Base-by-base conservation (phyloP, 495 filamentous ascomycete genomes). In the Lasiosphaeris hirsuta region DNA sequence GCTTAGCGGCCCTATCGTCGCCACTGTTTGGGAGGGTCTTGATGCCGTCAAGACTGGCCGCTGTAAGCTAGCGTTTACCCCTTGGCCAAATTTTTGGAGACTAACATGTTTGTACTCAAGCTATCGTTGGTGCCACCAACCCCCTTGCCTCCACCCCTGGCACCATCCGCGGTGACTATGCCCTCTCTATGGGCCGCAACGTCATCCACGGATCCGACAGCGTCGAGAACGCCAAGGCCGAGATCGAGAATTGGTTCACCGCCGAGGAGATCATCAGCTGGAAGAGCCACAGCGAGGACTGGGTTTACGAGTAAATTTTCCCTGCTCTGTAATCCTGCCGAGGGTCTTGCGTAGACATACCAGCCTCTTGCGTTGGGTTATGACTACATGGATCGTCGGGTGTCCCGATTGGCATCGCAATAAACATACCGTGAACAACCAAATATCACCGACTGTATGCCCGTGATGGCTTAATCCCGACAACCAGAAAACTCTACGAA, bases 131-230 rank as follows among this genome's bases (percentile, higher is more conserved):
- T 78, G 93, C 93, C 78, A 98, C 94, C 79, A 97, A 98, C 87
- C 94, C 94, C 64, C 82, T 92, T 60, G 89, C 86, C 70, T 96
- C 93, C 40, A 83, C 85, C 64, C 94, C 94, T 51, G 94, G 94
- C 71, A 97, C 94, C 78, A 97, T 97, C 80, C 90, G 94, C 80
- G 93, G 92, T 75, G 89, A 78, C 68, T 75, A 59, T 58, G 72
- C 73, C 62, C 73, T 81, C 47, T 90, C 92, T 69, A 89, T 94
- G 69, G 94, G 94, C 79, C 91, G 94, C 73, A 98, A 98, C 83
- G 90, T 98, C 78, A 97, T 94, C 86, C 94, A 98, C 84, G 94
- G 94, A 72, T 96, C 91, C 77, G 94, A 98, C 85, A 84, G 81
- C 77, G 92, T 97, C 77, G 94, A 97, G 84, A 94, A 81, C 80